Base-by-base conservation (phyloP, 75 land plant species). In the Pinus taeda region DNA sequence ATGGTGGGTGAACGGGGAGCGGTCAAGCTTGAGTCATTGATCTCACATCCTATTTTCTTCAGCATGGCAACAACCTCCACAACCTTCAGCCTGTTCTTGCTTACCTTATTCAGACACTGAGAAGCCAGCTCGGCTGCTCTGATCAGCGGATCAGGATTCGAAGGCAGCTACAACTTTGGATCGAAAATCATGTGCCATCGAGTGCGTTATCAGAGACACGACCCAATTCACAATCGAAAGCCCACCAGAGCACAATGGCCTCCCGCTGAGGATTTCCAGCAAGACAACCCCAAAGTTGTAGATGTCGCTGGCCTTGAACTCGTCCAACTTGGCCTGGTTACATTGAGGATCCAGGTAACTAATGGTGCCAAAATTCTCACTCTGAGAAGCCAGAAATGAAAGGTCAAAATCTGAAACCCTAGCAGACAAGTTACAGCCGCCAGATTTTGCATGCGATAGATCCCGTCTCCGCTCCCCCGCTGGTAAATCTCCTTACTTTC, bases 211-310 rank as follows among this genome's bases (percentile, higher is more conserved):
- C 81, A 87, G 81, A 42, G 86, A 80, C 79, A 82, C 60, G 0
- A 87, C 91, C 91, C 91, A 89, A 39, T 79, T 78, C 20, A 89
- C 89, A 36, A 88, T 61, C 74, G 70, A 75, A 37, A 78, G 82
- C 74, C 60, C 81, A 3, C 26, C 55, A 42, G 11, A 39, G 71
- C 86, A 59, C 55, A 9, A 49, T 42, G 60, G 77, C 69, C 88
- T 80, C n/a, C 93, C 90, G 69, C 80, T 86, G 77, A 90, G 76
- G 57, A 90, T 36, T 81, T 90, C 93, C 66, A 89, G 77, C 83
- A 88, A 60, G 22, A 90, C 78, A 53, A 90, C 82, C 18, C 93
- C 93, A 76, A 88, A 90, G 29, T 80, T 85, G 71, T 85, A 89
- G 3, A 90, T 83, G 74, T 89, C 93, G 69, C 83, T 80, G 21